A percentile compares a stretch with the other conserved stretches of the same genome.
Conservation (phyloP, 2,329 filamentous ascomycete genomes). For the Fusarium euwallaceae region DNA sequence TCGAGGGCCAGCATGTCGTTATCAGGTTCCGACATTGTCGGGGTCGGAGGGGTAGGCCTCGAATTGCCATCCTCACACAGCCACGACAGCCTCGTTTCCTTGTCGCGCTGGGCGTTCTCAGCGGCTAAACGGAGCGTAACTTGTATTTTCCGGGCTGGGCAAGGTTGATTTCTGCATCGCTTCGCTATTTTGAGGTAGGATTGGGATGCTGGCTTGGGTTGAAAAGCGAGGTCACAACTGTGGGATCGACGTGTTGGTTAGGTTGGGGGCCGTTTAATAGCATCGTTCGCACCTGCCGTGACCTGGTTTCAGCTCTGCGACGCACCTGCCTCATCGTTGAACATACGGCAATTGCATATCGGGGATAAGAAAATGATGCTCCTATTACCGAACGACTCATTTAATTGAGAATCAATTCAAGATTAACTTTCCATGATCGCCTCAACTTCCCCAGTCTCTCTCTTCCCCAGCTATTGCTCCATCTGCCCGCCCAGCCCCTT, state of each 20-base stretch:
- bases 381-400: not conserved
- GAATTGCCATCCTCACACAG: not conserved
- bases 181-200: not conserved
- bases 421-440: not conserved
- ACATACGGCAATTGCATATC: not conserved
- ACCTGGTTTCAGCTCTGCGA: not conserved
- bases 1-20: not conserved
- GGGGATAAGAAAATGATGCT: not conserved
- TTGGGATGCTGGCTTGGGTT: not conserved
- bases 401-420: not conserved
- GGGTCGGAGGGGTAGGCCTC: not conserved
- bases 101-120: not conserved
- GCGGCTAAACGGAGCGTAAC: not conserved
- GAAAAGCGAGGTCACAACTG: not conserved
- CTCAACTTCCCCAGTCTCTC: not conserved
- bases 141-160: not conserved
- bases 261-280: not conserved
- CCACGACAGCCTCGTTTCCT: not conserved
- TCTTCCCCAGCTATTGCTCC: not conserved
- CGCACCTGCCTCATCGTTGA: not conserved
- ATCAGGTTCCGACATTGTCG: not conserved
- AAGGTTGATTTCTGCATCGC: not conserved
- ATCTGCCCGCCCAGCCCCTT: not conserved
- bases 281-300: not conserved
- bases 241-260: not conserved